Evolutionary conservation across 805 yeast genomes (phyloP).

Genomic region (Metschnikowia santaceciliae): DNA sequence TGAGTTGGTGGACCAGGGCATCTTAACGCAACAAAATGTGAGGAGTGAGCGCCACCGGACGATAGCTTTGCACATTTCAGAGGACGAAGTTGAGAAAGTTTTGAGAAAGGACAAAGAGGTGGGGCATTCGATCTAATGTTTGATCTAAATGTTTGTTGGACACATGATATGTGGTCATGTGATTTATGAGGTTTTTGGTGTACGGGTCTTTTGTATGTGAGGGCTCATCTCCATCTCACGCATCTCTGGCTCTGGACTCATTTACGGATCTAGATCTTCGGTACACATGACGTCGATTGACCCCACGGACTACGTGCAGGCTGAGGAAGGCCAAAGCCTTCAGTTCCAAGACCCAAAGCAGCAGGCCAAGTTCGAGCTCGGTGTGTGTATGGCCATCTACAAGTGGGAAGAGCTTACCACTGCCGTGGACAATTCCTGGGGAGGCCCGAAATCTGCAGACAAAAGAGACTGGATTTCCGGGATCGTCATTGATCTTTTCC

Average conservation of each 20-base stretch:
- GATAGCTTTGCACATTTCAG: slow-evolving; percentile 63
- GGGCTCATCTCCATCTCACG: background rate
- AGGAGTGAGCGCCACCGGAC: slow-evolving; percentile 65
- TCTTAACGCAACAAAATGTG: slow-evolving; percentile 62
- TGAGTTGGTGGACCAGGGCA: slow-evolving; percentile 77
- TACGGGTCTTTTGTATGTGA: background rate
- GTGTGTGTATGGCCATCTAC: slow-evolving; percentile 87
- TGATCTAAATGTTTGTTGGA: slow-evolving; percentile 10
- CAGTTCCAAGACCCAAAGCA: slow-evolving; percentile 55
- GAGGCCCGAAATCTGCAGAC: slow-evolving; percentile 86
- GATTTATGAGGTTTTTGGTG: background rate
- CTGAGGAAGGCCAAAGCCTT: slow-evolving; percentile 39
- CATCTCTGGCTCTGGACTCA: too few species aligned
- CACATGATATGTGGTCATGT: slow-evolving; percentile 2
- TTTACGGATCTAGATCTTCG: too few species aligned
- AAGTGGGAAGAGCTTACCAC: slow-evolving; percentile 84
- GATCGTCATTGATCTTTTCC: slow-evolving; percentile 73
- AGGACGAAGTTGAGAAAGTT: slow-evolving; percentile 61
- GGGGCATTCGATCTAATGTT: slow-evolving; percentile 13
- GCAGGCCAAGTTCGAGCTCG: slow-evolving; percentile 86
- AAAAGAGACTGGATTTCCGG: slow-evolving; percentile 95
- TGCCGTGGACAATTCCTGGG: slow-evolving; percentile 94
- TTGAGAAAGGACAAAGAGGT: slow-evolving; percentile 49
- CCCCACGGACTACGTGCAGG: slow-evolving; percentile 54
- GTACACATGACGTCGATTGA: slow-evolving; percentile 32